phyloP scores from a whole-genome alignment of 495 filamentous ascomycete species.

The Xylaria intraflava region DNA sequence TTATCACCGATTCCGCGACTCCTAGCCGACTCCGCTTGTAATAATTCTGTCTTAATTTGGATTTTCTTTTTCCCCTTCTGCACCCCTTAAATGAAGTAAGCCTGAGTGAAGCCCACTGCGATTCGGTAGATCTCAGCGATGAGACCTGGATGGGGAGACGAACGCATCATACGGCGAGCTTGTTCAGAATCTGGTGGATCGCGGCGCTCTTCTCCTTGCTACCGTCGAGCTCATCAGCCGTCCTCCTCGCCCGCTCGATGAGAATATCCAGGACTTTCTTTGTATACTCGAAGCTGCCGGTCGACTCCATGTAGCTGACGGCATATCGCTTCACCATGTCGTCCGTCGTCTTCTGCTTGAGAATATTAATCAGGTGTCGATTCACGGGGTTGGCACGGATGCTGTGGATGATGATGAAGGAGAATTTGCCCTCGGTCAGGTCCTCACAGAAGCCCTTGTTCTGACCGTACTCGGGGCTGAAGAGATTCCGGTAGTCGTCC shows the following conservation, averaged over 20 bases:
- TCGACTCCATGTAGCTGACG: constrained; percentile 83
- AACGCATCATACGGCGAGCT: constrained; percentile 28
- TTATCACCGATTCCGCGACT: not conserved
- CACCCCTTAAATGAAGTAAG: no score
- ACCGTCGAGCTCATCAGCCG: constrained; percentile 63
- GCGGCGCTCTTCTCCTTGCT: constrained; percentile 37
- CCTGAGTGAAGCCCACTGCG: no score
- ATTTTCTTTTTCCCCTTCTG: no score
- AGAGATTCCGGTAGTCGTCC: constrained; percentile 93
- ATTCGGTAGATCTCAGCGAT: not conserved
- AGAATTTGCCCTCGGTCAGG: constrained; percentile 96
- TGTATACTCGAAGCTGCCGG: constrained; percentile 84
- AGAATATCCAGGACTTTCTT: constrained; percentile 61
- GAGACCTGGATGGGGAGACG: not conserved
- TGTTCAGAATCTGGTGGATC: constrained; percentile 48
- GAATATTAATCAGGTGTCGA: constrained; percentile 79
- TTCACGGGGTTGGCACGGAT: constrained; percentile 77
- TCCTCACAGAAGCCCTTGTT: constrained; percentile 97
- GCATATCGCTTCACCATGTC: constrained; percentile 88
- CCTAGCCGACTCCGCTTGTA: not conserved
- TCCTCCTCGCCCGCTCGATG: constrained; percentile 54
- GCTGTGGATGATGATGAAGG: constrained; percentile 91
- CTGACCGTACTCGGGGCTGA: constrained; percentile 60
- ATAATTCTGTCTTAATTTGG: no score
- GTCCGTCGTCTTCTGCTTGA: constrained; percentile 81